These are phyloP conservation scores for Nannizziopsis arthrosporioides DNA, from an alignment of 2,329 filamentous ascomycete species.

Conservation along the genomic window DNA sequence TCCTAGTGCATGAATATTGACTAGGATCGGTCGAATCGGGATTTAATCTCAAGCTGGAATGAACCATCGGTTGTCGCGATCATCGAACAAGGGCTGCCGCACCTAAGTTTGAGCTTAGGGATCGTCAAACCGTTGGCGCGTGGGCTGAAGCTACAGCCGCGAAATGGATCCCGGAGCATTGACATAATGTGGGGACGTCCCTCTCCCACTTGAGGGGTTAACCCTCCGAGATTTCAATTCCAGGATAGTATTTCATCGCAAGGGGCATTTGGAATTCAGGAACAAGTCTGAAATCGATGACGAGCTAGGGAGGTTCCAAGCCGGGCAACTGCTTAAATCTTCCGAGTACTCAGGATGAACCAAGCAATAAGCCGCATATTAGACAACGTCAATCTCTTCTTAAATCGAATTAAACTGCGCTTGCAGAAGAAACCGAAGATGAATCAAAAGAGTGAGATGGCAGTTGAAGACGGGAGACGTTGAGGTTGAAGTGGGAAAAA, in stretches of 20 bases:
- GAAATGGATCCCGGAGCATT: background rate
- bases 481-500: too few species aligned
- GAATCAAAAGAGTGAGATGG: too few species aligned
- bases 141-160: conserved; percentile 1
- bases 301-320: background rate
- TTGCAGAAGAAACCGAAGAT: background rate
- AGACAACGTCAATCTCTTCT: background rate
- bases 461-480: too few species aligned
- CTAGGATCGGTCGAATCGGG: background rate
- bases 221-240: background rate
- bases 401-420: background rate
- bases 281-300: background rate
- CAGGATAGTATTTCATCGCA: background rate
- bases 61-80: conserved; percentile 10
- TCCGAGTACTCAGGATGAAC: background rate
- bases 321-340: background rate
- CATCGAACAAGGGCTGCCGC: conserved; percentile 10
- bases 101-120: conserved; percentile 8
- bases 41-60: background rate
- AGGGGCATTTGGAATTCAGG: conserved; percentile 10
- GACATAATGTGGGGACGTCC: background rate
- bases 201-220: conserved; percentile 4
- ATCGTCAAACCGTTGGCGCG: conserved; percentile 8
- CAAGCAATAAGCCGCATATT: background rate
- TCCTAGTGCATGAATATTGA: background rate